Base-by-base conservation (phyloP, 495 filamentous ascomycete species). In the Aspergillus incahuasiensis region DNA sequence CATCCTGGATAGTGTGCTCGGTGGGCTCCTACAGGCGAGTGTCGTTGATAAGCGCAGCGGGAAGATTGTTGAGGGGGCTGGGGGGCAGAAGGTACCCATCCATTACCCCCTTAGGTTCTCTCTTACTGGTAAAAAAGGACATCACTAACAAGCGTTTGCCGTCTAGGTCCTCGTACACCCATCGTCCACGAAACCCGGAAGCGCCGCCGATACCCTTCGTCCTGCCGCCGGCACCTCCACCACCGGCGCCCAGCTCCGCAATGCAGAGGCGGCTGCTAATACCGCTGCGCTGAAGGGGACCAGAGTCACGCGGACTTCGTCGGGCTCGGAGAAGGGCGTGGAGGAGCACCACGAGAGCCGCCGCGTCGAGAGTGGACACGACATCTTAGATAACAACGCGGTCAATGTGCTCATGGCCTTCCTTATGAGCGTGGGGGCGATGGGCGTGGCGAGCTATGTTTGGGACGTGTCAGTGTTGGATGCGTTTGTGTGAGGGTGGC, bases 371-470 rank as follows among this genome's bases (percentile, higher is more conserved):
- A 87, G 75, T 51, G 92, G 89, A 7, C 74, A 72, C 64, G 89
- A 95, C 58, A 64, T 94, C 61, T 72, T 97, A 56, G 90, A 94
- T 65, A 98, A 98, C 62, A 98, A 98, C 66, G 86, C 83, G 22
- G 91, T 98, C 55, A 98, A 98, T 65, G 75, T 95, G 20, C 63
- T 91, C 22, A 97, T 96, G 92, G 92, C 92, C 0, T 73, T 81
- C 8, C 68, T 71, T 0, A 94, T 95, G 84, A 97, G 89, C 65
- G 34, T 90, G 13, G 82, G 83, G 5, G 89, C 85, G 7, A 96
- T 98, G 84, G 76, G 74, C 0, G 68, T 86, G 42, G 71, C 74
- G 0, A 67, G 71, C 43, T 74, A 62, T 60, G 46, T 64, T 13
- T 80, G 78, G 78, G 63, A 60, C 35, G 38, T 75, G 47, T 65